These are phyloP conservation scores for Starmerella bombicola DNA, from an alignment of 805 yeast genomes.

Conservation along the genomic window DNA sequence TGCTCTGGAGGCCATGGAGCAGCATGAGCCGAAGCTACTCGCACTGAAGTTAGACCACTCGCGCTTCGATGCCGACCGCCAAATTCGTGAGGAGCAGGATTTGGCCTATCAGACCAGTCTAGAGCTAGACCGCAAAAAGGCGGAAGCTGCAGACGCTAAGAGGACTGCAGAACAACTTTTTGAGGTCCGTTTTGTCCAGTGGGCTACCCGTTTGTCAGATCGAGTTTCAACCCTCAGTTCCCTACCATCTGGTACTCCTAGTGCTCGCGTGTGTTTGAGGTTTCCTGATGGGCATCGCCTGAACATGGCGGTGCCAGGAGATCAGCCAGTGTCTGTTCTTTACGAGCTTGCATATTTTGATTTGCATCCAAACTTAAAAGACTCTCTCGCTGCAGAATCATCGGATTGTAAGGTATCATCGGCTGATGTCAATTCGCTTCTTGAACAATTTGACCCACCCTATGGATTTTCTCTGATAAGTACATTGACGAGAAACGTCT, in stretches of 20 bases:
- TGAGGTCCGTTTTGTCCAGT: slow-evolving; percentile 19
- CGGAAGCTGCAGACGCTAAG: slow-evolving; percentile 29
- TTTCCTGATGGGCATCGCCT: slow-evolving; percentile 51
- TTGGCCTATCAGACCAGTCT: slow-evolving; percentile 61
- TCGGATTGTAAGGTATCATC: slow-evolving; percentile 10
- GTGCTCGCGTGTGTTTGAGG: slow-evolving; percentile 56
- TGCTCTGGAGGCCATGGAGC: slow-evolving; percentile 39
- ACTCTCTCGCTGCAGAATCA: slow-evolving; percentile 15
- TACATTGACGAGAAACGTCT: slow-evolving; percentile 44
- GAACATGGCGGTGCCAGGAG: slow-evolving; percentile 37
- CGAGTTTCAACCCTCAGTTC: slow-evolving; percentile 20
- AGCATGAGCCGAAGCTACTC: slow-evolving; percentile 49
- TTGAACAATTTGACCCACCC: slow-evolving; percentile 34
- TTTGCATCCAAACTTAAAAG: slow-evolving; percentile 18
- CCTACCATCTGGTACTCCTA: slow-evolving; percentile 19
- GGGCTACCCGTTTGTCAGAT: slow-evolving; percentile 25
- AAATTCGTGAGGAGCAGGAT: slow-evolving; percentile 62
- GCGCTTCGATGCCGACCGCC: slow-evolving; percentile 42
- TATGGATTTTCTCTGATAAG: slow-evolving; percentile 42
- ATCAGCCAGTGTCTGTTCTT: slow-evolving; percentile 45
- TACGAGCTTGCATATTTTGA: slow-evolving; percentile 57
- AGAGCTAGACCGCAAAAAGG: slow-evolving; percentile 44
- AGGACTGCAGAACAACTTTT: slow-evolving; percentile 19
- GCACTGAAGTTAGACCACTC: slow-evolving; percentile 51
- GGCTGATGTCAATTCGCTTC: slow-evolving; percentile 20